Conservation (phyloP, 2,329 filamentous ascomycete species). For the Pseudogymnoascus sp. region DNA sequence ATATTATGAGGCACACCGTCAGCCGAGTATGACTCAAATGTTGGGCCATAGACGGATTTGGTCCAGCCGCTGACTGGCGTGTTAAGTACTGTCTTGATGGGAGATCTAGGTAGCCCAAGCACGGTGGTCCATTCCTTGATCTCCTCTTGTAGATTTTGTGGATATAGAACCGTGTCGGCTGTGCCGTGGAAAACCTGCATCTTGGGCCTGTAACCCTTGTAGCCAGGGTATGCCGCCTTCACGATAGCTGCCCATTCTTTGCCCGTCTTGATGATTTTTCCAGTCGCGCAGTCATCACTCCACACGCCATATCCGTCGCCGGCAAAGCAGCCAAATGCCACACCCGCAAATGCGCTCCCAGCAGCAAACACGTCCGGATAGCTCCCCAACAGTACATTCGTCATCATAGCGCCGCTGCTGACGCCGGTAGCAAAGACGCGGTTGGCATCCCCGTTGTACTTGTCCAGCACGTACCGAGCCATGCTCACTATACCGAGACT, state of each 20-base stretch:
- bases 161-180: slow-evolving; percentile 29
- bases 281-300: slow-evolving; percentile 33
- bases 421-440: slow-evolving; percentile 46
- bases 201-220: slow-evolving; percentile 30
- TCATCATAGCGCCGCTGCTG: slow-evolving; percentile 43
- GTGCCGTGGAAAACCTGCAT: slow-evolving; percentile 32
- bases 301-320: slow-evolving; percentile 24
- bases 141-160: slow-evolving; percentile 32
- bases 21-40: slow-evolving; percentile 17
- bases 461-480: slow-evolving; percentile 44
- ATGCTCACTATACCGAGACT: slow-evolving; percentile 49
- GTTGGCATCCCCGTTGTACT: slow-evolving; percentile 42
- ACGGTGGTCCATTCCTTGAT: slow-evolving; percentile 39
- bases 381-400: slow-evolving; percentile 38
- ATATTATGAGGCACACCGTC: slow-evolving; percentile 19
- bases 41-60: slow-evolving; percentile 18
- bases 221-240: slow-evolving; percentile 27
- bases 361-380: slow-evolving; percentile 42
- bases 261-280: slow-evolving; percentile 33
- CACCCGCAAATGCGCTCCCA: slow-evolving; percentile 36
- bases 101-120: slow-evolving; percentile 19
- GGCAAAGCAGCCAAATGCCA: slow-evolving; percentile 36
- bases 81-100: slow-evolving; percentile 1
- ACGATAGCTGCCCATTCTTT: slow-evolving; percentile 40
- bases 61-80: slow-evolving; percentile 14